A percentile compares a stretch with the other conserved stretches of the same genome.
Conservation (phyloP, 2,329 filamentous ascomycete genomes). For the Coleophoma eucalyptorum region DNA sequence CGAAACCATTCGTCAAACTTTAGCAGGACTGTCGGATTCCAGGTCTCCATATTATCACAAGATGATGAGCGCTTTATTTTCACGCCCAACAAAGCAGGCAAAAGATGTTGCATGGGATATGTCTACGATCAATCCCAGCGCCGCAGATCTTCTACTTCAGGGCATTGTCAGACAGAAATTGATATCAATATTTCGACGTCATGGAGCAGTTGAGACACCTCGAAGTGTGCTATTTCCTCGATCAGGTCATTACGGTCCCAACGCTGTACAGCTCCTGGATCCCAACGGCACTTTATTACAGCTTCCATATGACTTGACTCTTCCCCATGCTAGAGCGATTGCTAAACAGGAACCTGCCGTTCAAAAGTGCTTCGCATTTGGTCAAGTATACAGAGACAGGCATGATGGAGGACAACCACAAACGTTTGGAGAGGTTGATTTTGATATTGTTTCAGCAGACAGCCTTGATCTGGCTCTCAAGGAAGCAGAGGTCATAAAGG, state of each 20-base stretch:
- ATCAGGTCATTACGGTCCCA: constrained; percentile 71
- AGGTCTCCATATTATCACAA: constrained; percentile 86
- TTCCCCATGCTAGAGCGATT: constrained; percentile 82
- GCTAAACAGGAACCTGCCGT: constrained; percentile 67
- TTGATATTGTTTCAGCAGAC: constrained; percentile 87
- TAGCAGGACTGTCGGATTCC: constrained; percentile 77
- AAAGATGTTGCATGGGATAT: constrained; percentile 81
- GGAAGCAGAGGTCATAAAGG: constrained; percentile 91
- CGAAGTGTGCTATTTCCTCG: constrained; percentile 77
- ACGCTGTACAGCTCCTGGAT: constrained; percentile 78
- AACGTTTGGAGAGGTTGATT: constrained; percentile 86
- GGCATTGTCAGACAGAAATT: constrained; percentile 72
- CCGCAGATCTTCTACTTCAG: constrained; percentile 63
- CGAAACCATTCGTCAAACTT: constrained; percentile 79
- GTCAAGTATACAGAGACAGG: constrained; percentile 79
- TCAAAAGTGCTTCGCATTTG: constrained; percentile 81
- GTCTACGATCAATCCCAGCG: constrained; percentile 49
- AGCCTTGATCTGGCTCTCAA: constrained; percentile 80
- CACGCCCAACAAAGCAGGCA: constrained; percentile 65
- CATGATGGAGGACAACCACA: constrained; percentile 76
- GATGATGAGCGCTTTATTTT: constrained; percentile 82
- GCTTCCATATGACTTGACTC: constrained; percentile 87
- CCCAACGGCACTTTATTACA: constrained; percentile 84
- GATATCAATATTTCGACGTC: constrained; percentile 75
- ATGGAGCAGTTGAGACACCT: constrained; percentile 81